Evolutionary conservation across 2,329 filamentous ascomycete genomes (phyloP).

Genomic region (Monosporascus sp.): DNA sequence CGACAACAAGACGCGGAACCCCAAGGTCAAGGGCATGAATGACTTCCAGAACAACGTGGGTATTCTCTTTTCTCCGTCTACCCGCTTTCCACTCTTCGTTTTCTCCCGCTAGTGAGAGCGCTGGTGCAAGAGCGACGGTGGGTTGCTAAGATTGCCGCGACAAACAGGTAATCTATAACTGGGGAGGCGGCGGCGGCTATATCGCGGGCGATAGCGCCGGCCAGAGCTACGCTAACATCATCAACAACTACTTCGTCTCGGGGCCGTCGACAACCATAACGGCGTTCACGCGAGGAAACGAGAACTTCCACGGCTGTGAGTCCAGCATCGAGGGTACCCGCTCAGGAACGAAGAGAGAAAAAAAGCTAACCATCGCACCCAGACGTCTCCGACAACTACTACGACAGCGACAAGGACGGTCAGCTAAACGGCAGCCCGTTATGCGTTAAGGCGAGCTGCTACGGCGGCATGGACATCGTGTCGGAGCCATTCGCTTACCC

Average conservation of each 20-base stretch:
- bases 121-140: background rate
- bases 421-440: slow-evolving; percentile 41
- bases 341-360: no score
- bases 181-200: slow-evolving; percentile 48
- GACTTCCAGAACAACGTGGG: slow-evolving; percentile 43
- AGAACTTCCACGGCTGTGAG: slow-evolving; percentile 44
- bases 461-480: slow-evolving; percentile 41
- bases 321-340: background rate
- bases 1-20: slow-evolving; percentile 52
- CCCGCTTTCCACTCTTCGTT: background rate
- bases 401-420: slow-evolving; percentile 45
- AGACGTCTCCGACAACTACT: slow-evolving; percentile 46
- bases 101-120: background rate
- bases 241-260: slow-evolving; percentile 53
- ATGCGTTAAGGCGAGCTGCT: slow-evolving; percentile 36
- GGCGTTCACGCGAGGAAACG: slow-evolving; percentile 51
- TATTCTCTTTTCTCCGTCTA: no score
- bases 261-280: slow-evolving; percentile 44
- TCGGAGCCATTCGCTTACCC: slow-evolving; percentile 37
- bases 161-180: slow-evolving; percentile 48
- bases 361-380: no score
- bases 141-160: slow-evolving; percentile 21
- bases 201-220: slow-evolving; percentile 46
- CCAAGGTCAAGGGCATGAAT: slow-evolving; percentile 52
- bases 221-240: slow-evolving; percentile 44